These are phyloP conservation scores for Ambispora gerdemannii DNA, from an alignment of 192 early-diverging fungal species.

Conservation along the genomic window DNA sequence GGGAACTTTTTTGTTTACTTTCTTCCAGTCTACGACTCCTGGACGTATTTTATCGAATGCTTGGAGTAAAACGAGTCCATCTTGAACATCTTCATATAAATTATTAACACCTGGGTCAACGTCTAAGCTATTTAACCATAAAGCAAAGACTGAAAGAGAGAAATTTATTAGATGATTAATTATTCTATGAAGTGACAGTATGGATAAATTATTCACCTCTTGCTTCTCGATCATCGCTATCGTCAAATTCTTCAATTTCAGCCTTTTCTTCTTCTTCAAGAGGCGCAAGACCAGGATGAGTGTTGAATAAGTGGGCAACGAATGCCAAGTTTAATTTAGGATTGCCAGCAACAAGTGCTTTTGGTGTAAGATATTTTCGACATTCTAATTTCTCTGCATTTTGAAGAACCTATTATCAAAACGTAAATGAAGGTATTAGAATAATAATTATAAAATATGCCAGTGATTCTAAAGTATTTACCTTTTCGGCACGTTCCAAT, in stretches of 20 bases:
- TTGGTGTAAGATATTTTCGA: conserved; percentile 91
- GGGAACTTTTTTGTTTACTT: conserved; percentile 74
- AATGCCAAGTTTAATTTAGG: conserved; percentile 99
- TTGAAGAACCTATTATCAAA: conserved; percentile 58
- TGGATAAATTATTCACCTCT: conserved; percentile 49
- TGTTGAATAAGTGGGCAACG: conserved; percentile 98
- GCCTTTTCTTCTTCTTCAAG: conserved; percentile 89
- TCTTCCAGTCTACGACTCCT: conserved; percentile 89
- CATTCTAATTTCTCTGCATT: conserved; percentile 92
- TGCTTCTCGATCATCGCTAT: conserved; percentile 81
- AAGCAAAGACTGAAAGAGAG: conserved; percentile 71
- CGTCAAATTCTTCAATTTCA: conserved; percentile 82
- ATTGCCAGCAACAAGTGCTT: conserved; percentile 93
- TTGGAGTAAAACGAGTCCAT: conserved; percentile 90
- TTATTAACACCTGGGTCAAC: conserved; percentile 98
- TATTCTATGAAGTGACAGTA: neutral
- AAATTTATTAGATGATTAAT: neutral
- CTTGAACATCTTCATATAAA: conserved; percentile 88
- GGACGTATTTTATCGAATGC: conserved; percentile 94
- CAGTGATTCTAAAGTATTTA: no score
- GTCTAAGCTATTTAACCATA: conserved; percentile 97
- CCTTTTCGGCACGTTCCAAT: conserved; percentile 78
- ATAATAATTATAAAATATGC: neutral
- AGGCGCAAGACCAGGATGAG: conserved; percentile 88
- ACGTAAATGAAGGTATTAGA: conserved; percentile 25